phyloP scores from a whole-genome alignment of 495 filamentous ascomycete species.

The Penicillium egyptiacum region DNA sequence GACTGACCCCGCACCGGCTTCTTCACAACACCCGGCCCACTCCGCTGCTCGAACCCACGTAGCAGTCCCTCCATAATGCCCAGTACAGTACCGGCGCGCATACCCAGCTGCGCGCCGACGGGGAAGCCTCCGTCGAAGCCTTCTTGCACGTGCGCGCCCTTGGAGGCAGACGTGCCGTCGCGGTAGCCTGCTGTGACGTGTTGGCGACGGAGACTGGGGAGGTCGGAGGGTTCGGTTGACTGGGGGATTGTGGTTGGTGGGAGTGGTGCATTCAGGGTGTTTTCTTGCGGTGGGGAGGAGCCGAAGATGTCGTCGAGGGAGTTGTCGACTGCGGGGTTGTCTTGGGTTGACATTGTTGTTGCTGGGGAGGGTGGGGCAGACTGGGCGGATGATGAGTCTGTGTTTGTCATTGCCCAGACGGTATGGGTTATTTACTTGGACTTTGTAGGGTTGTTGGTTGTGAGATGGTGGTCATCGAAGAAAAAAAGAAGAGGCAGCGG shows the following conservation, averaged over 20 bases:
- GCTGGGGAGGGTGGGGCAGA: constrained; percentile 26
- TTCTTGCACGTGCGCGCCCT: constrained; percentile 65
- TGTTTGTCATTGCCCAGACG: not conserved
- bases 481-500: too few relatives aligned
- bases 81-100: constrained; percentile 66
- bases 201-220: constrained; percentile 68
- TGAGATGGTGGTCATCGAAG: too few relatives aligned
- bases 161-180: constrained; percentile 74
- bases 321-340: constrained; percentile 23
- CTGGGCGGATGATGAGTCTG: constrained; percentile 7
- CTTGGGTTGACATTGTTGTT: constrained; percentile 32
- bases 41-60: constrained; percentile 37
- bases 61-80: constrained; percentile 69
- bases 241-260: not conserved
- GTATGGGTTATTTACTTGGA: not conserved
- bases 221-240: constrained; percentile 59
- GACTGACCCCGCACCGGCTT: constrained; percentile 24
- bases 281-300: constrained; percentile 37
- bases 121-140: constrained; percentile 89
- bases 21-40: constrained; percentile 26
- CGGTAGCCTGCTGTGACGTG: constrained; percentile 90
- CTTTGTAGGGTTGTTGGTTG: not conserved
- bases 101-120: constrained; percentile 75
- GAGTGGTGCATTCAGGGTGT: not conserved
- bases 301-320: constrained; percentile 52